A percentile compares a stretch with the other conserved stretches of the same genome.
These are phyloP conservation scores for Cyberlindnera xylosilytica DNA, from an alignment of 805 yeast species.

Conservation along the genomic window DNA sequence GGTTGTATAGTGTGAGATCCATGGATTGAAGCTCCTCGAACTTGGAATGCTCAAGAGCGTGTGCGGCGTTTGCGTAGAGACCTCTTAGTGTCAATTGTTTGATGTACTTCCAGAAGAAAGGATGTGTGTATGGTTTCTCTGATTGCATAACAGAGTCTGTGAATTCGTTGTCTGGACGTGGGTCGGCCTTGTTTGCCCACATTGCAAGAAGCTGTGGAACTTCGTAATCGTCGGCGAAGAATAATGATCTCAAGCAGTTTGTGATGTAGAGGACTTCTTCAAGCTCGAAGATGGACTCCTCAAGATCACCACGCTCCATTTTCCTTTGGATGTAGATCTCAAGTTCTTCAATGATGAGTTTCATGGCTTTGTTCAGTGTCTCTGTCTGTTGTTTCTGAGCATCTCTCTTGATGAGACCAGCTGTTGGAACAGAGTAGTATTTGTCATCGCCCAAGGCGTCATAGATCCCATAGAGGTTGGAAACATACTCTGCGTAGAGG, in stretches of 20 bases:
- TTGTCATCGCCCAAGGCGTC: constrained; percentile 46
- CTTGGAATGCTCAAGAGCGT: constrained; percentile 42
- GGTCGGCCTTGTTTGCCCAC: constrained; percentile 72
- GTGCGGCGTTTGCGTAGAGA: constrained; percentile 50
- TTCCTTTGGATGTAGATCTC: constrained; percentile 31
- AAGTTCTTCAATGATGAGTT: constrained; percentile 32
- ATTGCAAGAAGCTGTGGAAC: constrained; percentile 41
- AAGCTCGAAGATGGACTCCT: constrained; percentile 33
- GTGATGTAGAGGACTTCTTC: constrained; percentile 50
- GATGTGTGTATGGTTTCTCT: constrained; percentile 45
- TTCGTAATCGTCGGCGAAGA: constrained; percentile 37
- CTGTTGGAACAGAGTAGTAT: constrained; percentile 37
- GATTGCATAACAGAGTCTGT: constrained; percentile 42
- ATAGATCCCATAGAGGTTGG: constrained; percentile 48
- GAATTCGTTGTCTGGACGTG: constrained; percentile 55
- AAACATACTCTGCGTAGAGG: constrained; percentile 45
- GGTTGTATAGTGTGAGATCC: constrained; percentile 26
- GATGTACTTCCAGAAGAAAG: constrained; percentile 61
- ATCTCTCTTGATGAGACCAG: constrained; percentile 35
- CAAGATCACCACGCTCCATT: constrained; percentile 29
- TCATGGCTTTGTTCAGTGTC: constrained; percentile 35
- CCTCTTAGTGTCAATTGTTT: constrained; percentile 62
- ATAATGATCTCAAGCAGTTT: constrained; percentile 54
- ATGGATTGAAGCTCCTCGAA: constrained; percentile 35
- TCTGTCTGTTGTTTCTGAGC: constrained; percentile 34